phyloP scores from a whole-genome alignment of 306 rosid species.

The Astragalus membranaceus region DNA sequence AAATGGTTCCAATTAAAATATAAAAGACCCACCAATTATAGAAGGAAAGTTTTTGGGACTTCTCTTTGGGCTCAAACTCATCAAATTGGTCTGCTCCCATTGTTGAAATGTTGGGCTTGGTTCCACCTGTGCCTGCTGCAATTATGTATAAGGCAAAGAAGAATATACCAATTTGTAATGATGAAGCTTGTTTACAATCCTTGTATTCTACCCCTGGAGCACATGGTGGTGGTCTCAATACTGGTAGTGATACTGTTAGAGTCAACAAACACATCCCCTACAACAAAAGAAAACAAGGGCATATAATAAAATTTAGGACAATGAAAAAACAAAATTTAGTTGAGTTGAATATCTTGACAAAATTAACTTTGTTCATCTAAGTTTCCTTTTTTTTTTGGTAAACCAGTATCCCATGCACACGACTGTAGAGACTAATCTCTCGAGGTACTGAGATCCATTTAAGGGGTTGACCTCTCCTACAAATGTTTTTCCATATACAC shows the following conservation, averaged over 20 bases:
- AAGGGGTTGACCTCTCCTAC: no score
- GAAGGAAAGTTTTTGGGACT: slow-evolving; percentile 55
- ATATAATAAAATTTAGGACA: neutral
- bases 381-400: no score
- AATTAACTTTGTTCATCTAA: neutral
- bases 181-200: slow-evolving; percentile 40
- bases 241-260: slow-evolving; percentile 53
- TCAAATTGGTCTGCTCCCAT: slow-evolving; percentile 91
- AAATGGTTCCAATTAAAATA: slow-evolving; percentile 63
- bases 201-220: slow-evolving; percentile 17
- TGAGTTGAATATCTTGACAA: neutral
- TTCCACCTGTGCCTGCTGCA: slow-evolving; percentile 80
- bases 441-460: no score
- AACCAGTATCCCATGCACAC: no score
- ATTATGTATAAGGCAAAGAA: slow-evolving; percentile 53
- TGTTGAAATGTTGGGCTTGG: slow-evolving; percentile 80
- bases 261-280: slow-evolving; percentile 66
- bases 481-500: no score
- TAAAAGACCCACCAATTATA: slow-evolving; percentile 82
- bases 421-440: no score
- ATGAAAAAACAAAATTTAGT: neutral
- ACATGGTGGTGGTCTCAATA: slow-evolving; percentile 60
- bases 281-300: neutral
- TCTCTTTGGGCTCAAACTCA: slow-evolving; percentile 60
- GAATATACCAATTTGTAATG: slow-evolving; percentile 55